Evolutionary conservation across 2,329 filamentous ascomycete genomes (phyloP).

Genomic region (Cladophialophora psammophila): DNA sequence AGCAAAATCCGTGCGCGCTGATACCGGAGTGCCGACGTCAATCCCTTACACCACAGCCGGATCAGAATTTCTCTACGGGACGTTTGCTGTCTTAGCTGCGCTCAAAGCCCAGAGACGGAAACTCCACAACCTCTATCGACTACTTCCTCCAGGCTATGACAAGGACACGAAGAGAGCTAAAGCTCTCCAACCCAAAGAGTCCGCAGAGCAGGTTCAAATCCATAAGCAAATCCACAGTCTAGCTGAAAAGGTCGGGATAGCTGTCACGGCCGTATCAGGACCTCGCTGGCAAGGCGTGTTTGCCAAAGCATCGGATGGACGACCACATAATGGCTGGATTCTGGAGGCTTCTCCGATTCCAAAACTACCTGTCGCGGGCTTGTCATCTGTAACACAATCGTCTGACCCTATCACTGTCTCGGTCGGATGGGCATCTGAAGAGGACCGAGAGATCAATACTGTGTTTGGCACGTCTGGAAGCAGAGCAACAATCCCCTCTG

Average conservation of each 20-base stretch:
- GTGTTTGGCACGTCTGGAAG: slow-evolving; percentile 39
- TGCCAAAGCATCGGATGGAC: slow-evolving; percentile 80
- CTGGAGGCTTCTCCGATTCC: slow-evolving; percentile 87
- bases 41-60: slow-evolving; percentile 81
- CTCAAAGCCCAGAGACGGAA: slow-evolving; percentile 73
- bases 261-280: slow-evolving; percentile 41
- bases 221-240: slow-evolving; percentile 27
- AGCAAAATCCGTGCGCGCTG: background rate
- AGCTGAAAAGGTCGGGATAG: slow-evolving; percentile 26
- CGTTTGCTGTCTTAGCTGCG: slow-evolving; percentile 79
- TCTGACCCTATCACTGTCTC: slow-evolving; percentile 64
- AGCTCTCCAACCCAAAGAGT: slow-evolving; percentile 6
- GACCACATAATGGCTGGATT: slow-evolving; percentile 89
- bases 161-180: slow-evolving; percentile 18
- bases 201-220: slow-evolving; percentile 6
- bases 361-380: slow-evolving; percentile 67
- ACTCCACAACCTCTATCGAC: slow-evolving; percentile 82
- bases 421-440: slow-evolving; percentile 72
- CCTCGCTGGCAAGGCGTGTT: slow-evolving; percentile 71
- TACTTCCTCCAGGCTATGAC: slow-evolving; percentile 41
- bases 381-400: slow-evolving; percentile 60
- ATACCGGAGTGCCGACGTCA: slow-evolving; percentile 35
- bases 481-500: slow-evolving; percentile 25
- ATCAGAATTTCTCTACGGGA: slow-evolving; percentile 90
- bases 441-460: slow-evolving; percentile 79